These are phyloP conservation scores for Lepidium aucheri DNA, from an alignment of 345 rosid species.

Conservation along the genomic window DNA sequence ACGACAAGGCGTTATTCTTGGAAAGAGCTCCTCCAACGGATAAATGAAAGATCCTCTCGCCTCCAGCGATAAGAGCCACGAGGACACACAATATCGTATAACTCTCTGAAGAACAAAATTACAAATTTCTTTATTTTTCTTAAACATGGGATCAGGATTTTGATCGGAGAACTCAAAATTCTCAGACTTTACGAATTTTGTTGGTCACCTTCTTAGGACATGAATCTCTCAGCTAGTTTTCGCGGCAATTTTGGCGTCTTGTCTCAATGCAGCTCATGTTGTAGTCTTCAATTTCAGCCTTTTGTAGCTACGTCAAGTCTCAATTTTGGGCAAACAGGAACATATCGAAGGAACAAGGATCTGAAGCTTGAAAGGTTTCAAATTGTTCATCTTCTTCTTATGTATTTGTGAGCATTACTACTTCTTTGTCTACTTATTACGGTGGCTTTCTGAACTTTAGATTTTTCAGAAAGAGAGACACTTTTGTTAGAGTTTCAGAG, in stretches of 20 bases:
- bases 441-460: constrained; percentile 12
- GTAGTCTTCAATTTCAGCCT: constrained; percentile 46
- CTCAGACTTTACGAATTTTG: background rate
- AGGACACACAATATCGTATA: background rate
- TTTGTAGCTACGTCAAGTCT: constrained; percentile 34
- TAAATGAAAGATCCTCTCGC: constrained; percentile 24
- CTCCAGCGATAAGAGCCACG: constrained; percentile 29
- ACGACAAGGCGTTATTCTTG: constrained; percentile 19
- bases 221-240: constrained; percentile 53
- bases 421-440: background rate
- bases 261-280: constrained; percentile 50
- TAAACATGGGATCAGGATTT: constrained; percentile 19
- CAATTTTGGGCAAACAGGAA: constrained; percentile 20
- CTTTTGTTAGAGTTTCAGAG: constrained; percentile 50
- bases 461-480: constrained; percentile 39
- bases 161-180: constrained; percentile 3
- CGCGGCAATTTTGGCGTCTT: constrained; percentile 40
- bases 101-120: background rate
- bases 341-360: constrained; percentile 8
- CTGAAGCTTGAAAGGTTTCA: constrained; percentile 42
- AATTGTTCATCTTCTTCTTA: background rate
- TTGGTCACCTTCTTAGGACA: constrained; percentile 11
- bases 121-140: background rate
- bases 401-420: background rate
- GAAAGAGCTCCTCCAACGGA: constrained; percentile 30